Conservation (phyloP, 2,329 filamentous ascomycete species). For the Aspergillus flavus region DNA sequence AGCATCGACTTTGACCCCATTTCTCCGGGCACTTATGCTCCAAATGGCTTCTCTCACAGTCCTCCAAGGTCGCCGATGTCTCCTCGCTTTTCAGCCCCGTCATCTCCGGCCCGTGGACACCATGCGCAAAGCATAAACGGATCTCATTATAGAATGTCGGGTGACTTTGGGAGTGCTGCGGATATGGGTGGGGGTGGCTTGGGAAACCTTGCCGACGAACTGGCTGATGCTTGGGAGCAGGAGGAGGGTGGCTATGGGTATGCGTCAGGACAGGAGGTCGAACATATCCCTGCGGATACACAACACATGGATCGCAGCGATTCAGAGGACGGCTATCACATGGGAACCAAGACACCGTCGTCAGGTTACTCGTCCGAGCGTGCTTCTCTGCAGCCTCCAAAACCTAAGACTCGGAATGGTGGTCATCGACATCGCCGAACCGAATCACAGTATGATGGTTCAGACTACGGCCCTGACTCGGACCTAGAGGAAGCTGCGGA, state of each 20-base stretch:
- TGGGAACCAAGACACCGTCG: constrained; percentile 30
- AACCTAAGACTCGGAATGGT: constrained; percentile 42
- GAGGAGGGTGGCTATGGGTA: constrained; percentile 53
- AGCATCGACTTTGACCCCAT: constrained; percentile 40
- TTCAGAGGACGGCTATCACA: constrained; percentile 34
- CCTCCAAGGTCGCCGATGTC: constrained; percentile 38
- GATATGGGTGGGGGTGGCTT: constrained; percentile 51
- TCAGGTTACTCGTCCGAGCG: constrained; percentile 26
- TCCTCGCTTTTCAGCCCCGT: constrained; percentile 39
- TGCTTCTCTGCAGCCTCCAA: constrained; percentile 37
- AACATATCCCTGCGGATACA: constrained; percentile 29
- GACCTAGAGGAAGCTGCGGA: constrained; percentile 56
- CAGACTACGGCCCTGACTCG: constrained; percentile 60
- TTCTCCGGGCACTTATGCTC: constrained; percentile 34
- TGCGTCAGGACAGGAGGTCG: constrained; percentile 38
- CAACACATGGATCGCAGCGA: constrained; percentile 36
- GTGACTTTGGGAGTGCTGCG: constrained; percentile 38
- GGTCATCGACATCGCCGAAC: constrained; percentile 40
- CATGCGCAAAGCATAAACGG: constrained; percentile 40
- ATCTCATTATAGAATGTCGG: constrained; percentile 38
- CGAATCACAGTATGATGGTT: constrained; percentile 57
- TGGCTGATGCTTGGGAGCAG: constrained; percentile 61
- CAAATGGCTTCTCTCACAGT: constrained; percentile 35
- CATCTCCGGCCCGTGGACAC: constrained; percentile 43
- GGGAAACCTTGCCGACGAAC: constrained; percentile 65